A percentile compares a stretch with the other conserved stretches of the same genome.
Conservation (phyloP, 352 stramenopile genomes). For the Globisporangium alternatum region DNA sequence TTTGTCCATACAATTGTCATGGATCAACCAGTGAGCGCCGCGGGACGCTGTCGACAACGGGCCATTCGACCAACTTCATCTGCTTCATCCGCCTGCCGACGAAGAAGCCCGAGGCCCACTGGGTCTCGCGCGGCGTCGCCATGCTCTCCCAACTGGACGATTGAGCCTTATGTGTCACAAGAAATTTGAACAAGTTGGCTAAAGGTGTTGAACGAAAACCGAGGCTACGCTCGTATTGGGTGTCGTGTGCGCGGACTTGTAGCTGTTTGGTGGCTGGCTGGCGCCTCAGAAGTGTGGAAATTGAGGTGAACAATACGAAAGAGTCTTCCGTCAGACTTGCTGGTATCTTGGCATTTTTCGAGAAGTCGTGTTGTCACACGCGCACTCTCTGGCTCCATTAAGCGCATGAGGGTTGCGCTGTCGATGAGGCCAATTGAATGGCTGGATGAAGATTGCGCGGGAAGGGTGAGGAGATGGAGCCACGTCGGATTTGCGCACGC, state of each 20-base stretch:
- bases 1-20: background rate
- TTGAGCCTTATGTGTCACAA: conserved; percentile 22
- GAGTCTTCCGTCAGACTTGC: background rate
- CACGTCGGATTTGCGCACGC: conserved; percentile 5
- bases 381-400: background rate
- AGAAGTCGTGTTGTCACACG: background rate
- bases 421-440: background rate
- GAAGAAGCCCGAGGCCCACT: conserved; percentile 80
- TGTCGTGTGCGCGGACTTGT: background rate
- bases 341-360: background rate
- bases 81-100: conserved; percentile 90
- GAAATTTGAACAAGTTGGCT: background rate
- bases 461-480: background rate
- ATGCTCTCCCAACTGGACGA: conserved; percentile 92
- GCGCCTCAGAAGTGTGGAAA: background rate
- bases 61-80: conserved; percentile 95
- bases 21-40: conserved; percentile 63
- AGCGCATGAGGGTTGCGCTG: background rate
- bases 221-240: background rate
- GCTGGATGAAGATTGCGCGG: background rate
- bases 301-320: background rate
- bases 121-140: conserved; percentile 91
- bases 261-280: background rate
- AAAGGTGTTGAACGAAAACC: background rate
- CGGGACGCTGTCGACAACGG: conserved; percentile 90